These are phyloP conservation scores for Parietaria judaica DNA, from an alignment of 306 rosid genomes.

Conservation along the genomic window DNA sequence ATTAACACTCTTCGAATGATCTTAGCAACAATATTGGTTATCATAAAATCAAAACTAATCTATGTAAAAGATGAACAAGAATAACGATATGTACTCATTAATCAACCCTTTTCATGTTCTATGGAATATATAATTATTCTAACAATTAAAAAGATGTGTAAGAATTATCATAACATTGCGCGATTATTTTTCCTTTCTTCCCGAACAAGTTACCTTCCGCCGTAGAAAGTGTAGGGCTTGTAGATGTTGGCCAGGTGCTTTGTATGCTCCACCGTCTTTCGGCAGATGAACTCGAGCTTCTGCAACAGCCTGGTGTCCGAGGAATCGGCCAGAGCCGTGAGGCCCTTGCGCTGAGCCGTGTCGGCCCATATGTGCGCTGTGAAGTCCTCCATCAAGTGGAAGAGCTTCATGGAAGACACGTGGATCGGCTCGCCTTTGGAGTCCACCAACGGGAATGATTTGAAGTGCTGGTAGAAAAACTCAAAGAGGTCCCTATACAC, in stretches of 20 bases:
- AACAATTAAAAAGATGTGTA: neutral
- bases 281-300: constrained; percentile 56
- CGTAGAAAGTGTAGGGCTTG: constrained; percentile 81
- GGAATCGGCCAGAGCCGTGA: constrained; percentile 33
- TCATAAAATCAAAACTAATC: too few relatives aligned
- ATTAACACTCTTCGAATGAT: too few relatives aligned
- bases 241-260: constrained; percentile 81
- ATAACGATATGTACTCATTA: neutral
- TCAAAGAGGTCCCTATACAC: constrained; percentile 47
- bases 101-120: too few relatives aligned
- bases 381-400: constrained; percentile 73
- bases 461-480: constrained; percentile 60
- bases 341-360: constrained; percentile 47
- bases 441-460: constrained; percentile 60
- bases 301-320: constrained; percentile 47
- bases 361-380: constrained; percentile 73
- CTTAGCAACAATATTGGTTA: too few relatives aligned
- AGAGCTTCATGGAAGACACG: constrained; percentile 72
- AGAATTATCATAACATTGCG: neutral
- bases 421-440: constrained; percentile 65
- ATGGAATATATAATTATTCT: neutral
- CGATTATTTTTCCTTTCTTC: neutral
- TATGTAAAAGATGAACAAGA: too few relatives aligned
- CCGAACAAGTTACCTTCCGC: constrained; percentile 64
- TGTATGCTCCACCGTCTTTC: constrained; percentile 82